A percentile compares a stretch with the other conserved stretches of the same genome.
Evolutionary conservation across 164 flowering plant species (phyloP).

Genomic region (Chloranthus sessilifolius): DNA sequence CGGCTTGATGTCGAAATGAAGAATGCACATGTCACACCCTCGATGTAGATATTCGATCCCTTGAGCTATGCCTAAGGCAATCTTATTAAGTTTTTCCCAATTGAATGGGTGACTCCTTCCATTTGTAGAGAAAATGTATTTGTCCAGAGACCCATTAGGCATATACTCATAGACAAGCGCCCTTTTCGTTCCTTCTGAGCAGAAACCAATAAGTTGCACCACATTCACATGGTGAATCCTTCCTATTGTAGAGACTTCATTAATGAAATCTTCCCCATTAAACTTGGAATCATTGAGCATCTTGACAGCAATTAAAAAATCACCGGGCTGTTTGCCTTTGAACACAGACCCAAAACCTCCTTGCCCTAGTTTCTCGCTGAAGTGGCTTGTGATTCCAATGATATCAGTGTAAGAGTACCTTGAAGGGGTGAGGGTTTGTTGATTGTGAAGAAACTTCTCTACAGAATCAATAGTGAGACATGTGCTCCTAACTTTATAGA

Average conservation of each 20-base stretch:
- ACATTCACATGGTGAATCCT: slow-evolving; percentile 12
- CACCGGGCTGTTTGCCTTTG: slow-evolving; percentile 32
- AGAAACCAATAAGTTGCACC: slow-evolving; percentile 10
- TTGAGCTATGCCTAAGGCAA: slow-evolving; percentile 6
- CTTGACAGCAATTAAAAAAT: slow-evolving; percentile 35
- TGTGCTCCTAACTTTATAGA: slow-evolving; percentile 2
- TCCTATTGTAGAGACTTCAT: slow-evolving; percentile 10
- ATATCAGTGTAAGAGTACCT: slow-evolving; percentile 28
- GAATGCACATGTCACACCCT: slow-evolving; percentile 5
- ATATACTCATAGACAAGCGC: slow-evolving; percentile 10
- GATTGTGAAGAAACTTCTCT: slow-evolving; percentile 12
- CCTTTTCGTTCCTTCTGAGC: slow-evolving; percentile 4
- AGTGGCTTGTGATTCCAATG: slow-evolving; percentile 30
- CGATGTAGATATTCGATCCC: slow-evolving; percentile 11
- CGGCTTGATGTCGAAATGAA: slow-evolving; percentile 13
- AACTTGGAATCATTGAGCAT: slow-evolving; percentile 18
- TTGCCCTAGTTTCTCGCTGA: slow-evolving; percentile 32
- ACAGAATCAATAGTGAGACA: background rate
- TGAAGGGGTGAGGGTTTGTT: slow-evolving; percentile 16
- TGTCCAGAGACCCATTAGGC: slow-evolving; percentile 13
- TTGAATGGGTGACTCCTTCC: background rate
- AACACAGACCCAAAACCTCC: slow-evolving; percentile 45
- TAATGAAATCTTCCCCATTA: slow-evolving; percentile 8
- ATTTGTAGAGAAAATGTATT: slow-evolving; percentile 3
- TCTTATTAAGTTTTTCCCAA: background rate